Evolutionary conservation across 352 stramenopile genomes (phyloP).

Genomic region (Globisporangium cystogenes): DNA sequence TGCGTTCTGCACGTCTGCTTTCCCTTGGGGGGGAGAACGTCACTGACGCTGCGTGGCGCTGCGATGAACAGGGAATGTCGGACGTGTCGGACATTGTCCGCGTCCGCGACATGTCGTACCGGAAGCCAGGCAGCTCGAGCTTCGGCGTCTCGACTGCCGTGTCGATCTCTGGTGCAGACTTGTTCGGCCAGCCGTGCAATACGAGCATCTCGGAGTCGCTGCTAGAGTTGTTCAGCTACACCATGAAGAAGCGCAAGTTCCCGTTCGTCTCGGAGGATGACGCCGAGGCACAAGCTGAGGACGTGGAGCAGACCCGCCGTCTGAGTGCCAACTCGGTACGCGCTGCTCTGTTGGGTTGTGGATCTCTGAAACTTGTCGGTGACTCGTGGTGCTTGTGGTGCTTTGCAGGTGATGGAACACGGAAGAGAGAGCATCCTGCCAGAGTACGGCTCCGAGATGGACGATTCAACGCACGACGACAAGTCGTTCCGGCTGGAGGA

Average conservation of each 20-base stretch:
- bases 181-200: slow-evolving; percentile 59
- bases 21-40: not conserved
- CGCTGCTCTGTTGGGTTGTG: not conserved
- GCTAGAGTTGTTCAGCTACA: slow-evolving; percentile 72
- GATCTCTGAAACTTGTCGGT: too few species aligned
- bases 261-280: slow-evolving; percentile 37
- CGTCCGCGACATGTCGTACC: slow-evolving; percentile 34
- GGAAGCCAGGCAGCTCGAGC: slow-evolving; percentile 19
- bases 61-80: slow-evolving; percentile 31
- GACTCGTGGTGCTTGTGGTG: not conserved
- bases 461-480: slow-evolving; percentile 23
- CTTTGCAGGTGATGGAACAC: not conserved
- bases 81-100: slow-evolving; percentile 76
- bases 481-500: slow-evolving; percentile 37
- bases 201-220: slow-evolving; percentile 53
- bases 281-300: slow-evolving; percentile 12
- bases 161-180: slow-evolving; percentile 21
- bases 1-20: not conserved
- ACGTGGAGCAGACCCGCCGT: slow-evolving; percentile 65
- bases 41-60: not conserved
- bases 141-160: slow-evolving; percentile 9
- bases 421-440: slow-evolving; percentile 11
- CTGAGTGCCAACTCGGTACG: slow-evolving; percentile 58
- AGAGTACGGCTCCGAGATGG: slow-evolving; percentile 8
- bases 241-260: slow-evolving; percentile 86